Percentiles rank a stretch among this genome's conserved stretches.
These are phyloP conservation scores for Saturnispora halmiae DNA, from an alignment of 805 yeast genomes.

Conservation along the genomic window DNA sequence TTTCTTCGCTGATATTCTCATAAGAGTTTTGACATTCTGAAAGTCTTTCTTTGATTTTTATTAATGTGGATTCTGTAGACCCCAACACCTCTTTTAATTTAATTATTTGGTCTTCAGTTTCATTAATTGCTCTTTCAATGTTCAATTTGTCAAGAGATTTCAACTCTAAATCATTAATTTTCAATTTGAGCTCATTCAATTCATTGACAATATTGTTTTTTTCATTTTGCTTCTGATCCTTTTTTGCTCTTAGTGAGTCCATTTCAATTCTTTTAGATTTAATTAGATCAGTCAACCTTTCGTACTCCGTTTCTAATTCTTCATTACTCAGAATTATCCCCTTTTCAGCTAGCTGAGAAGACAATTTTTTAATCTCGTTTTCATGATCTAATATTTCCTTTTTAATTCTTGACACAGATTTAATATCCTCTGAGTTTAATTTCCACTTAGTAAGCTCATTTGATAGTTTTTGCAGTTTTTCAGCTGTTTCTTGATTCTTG, in stretches of 20 bases:
- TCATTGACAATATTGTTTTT: slow-evolving; percentile 37
- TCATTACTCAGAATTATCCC: slow-evolving; percentile 29
- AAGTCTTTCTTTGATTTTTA: background rate
- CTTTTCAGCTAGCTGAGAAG: slow-evolving; percentile 13
- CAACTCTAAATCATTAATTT: slow-evolving; percentile 45
- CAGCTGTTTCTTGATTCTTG: too few species aligned
- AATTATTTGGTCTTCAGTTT: slow-evolving; percentile 23
- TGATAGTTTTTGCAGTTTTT: slow-evolving; percentile 27
- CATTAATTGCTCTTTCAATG: slow-evolving; percentile 32
- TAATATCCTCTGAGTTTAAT: slow-evolving; percentile 10
- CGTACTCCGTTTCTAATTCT: slow-evolving; percentile 39
- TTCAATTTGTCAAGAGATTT: slow-evolving; percentile 39
- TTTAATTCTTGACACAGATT: slow-evolving; percentile 1
- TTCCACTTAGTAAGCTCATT: slow-evolving; percentile 9
- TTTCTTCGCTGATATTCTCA: background rate
- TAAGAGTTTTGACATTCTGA: too few species aligned
- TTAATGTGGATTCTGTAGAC: background rate
- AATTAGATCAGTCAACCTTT: slow-evolving; percentile 30
- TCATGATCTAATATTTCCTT: slow-evolving; percentile 11
- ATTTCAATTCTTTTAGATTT: slow-evolving; percentile 33
- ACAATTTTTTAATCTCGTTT: slow-evolving; percentile 8
- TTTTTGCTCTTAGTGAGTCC: slow-evolving; percentile 30
- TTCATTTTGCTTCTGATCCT: slow-evolving; percentile 38
- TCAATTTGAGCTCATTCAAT: slow-evolving; percentile 44
- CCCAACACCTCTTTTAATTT: slow-evolving; percentile 8